A percentile compares a stretch with the other conserved stretches of the same genome.
Evolutionary conservation across 228 moss, liverwort and hornwort species (phyloP).

Genomic region (Sphagnum magellanicum): DNA sequence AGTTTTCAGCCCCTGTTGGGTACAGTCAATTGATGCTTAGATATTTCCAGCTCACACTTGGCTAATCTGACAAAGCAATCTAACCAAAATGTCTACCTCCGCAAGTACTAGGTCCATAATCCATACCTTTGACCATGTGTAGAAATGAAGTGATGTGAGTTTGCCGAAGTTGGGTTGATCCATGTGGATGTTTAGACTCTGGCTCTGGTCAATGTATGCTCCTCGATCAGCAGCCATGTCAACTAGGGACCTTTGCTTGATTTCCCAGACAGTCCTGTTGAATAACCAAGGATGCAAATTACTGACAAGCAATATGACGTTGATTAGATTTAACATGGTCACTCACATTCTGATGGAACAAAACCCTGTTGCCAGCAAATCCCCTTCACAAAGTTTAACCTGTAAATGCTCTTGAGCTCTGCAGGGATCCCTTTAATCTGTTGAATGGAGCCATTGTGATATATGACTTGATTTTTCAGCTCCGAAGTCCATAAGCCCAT

Average conservation of each 20-base stretch:
- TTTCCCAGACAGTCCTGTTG: conserved; percentile 85
- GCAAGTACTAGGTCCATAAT: too few relatives aligned
- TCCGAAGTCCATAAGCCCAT: conserved; percentile 88
- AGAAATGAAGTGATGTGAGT: conserved; percentile 89
- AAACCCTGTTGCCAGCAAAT: background rate
- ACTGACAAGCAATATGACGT: background rate
- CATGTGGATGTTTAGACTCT: conserved; percentile 95
- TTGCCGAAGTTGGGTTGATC: conserved; percentile 87
- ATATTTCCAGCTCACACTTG: background rate
- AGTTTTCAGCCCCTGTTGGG: conserved; percentile 66
- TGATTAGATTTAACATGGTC: background rate
- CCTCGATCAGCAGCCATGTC: conserved; percentile 96
- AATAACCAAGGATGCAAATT: background rate
- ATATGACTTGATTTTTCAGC: conserved; percentile 77
- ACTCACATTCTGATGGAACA: too few relatives aligned
- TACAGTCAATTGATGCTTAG: background rate
- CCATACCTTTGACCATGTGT: conserved; percentile 70
- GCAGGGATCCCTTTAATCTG: conserved; percentile 43
- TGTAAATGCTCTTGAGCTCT: conserved; percentile 65
- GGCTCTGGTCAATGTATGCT: conserved; percentile 88
- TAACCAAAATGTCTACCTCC: background rate
- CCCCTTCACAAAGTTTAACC: conserved; percentile 4
- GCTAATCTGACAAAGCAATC: background rate
- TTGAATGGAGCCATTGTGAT: conserved; percentile 75
- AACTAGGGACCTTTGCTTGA: conserved; percentile 85